These are phyloP conservation scores for Tagetes patula DNA, from an alignment of 129 eudicot species.

Conservation along the genomic window DNA sequence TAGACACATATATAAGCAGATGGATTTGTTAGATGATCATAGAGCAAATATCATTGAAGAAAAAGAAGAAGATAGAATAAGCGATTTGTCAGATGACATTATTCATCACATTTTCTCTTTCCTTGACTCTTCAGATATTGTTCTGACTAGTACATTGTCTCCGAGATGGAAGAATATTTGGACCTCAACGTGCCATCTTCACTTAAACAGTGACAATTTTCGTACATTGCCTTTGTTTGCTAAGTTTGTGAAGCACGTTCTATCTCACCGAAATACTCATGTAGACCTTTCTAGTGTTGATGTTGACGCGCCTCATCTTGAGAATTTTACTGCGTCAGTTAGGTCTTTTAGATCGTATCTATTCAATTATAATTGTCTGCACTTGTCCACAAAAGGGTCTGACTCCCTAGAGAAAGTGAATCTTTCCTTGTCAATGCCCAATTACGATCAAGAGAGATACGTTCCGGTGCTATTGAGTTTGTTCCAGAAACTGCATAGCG, in stretches of 20 bases:
- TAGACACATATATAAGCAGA: too few relatives aligned
- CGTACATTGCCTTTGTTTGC: neutral
- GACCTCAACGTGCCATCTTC: neutral
- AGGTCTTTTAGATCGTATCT: neutral
- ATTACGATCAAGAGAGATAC: neutral
- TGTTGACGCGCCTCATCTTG: constrained; percentile 23
- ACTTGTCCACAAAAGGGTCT: neutral
- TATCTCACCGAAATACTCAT: neutral
- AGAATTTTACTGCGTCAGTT: constrained; percentile 12
- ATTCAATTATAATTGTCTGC: neutral
- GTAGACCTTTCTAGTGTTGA: neutral
- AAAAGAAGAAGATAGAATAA: neutral
- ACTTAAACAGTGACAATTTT: neutral
- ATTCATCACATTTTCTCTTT: too few relatives aligned
- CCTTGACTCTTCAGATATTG: too few relatives aligned
- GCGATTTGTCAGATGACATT: too few relatives aligned
- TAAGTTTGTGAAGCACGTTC: constrained; percentile 2
- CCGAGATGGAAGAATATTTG: constrained; percentile 12
- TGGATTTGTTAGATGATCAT: neutral
- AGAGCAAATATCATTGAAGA: neutral
- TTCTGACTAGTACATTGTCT: constrained; percentile 17
- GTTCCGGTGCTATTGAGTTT: neutral
- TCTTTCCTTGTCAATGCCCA: neutral
- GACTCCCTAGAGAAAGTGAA: constrained; percentile 25
- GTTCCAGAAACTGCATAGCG: neutral